Percentiles rank a stretch among this genome's conserved stretches.
Conservation (phyloP, 768 basidiomycete genomes). For the Trametes cubensis region DNA sequence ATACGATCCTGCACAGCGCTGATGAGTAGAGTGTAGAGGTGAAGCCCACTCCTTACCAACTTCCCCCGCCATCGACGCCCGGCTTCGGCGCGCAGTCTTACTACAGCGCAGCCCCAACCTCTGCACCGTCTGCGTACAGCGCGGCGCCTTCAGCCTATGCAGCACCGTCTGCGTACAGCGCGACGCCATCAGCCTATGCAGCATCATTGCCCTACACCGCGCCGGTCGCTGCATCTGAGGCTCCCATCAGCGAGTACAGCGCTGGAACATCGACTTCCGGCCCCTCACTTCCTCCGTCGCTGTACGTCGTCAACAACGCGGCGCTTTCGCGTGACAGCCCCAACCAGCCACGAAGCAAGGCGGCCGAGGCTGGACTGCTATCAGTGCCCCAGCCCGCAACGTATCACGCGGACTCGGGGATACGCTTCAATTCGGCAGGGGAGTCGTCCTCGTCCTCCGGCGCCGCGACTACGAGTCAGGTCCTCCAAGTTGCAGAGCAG, state of each 20-base stretch:
- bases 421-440: slow-evolving; percentile 18
- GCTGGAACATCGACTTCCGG: slow-evolving; percentile 3
- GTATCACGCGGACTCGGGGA: slow-evolving; percentile 27
- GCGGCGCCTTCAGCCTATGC: slow-evolving; percentile 2
- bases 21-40: not conserved
- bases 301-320: slow-evolving; percentile 3
- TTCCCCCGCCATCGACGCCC: not conserved
- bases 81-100: not conserved
- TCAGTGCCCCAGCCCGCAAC: slow-evolving; percentile 21
- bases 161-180: slow-evolving; percentile 4
- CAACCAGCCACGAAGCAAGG: slow-evolving; percentile 25
- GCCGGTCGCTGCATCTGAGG: slow-evolving; percentile 2
- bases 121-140: slow-evolving; percentile 2
- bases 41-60: slow-evolving; percentile 15
- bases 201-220: not conserved
- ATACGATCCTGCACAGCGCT: not conserved
- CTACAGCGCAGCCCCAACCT: not conserved
- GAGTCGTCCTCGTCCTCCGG: slow-evolving; percentile 16
- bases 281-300: slow-evolving; percentile 2
- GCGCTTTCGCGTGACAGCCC: not conserved
- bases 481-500: not conserved
- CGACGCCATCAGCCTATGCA: not conserved
- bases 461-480: not conserved
- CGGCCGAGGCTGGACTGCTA: slow-evolving; percentile 25
- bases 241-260: slow-evolving; percentile 18